Evolutionary conservation across 331 rosid species (phyloP).

Genomic region (Cydonia oblonga): DNA sequence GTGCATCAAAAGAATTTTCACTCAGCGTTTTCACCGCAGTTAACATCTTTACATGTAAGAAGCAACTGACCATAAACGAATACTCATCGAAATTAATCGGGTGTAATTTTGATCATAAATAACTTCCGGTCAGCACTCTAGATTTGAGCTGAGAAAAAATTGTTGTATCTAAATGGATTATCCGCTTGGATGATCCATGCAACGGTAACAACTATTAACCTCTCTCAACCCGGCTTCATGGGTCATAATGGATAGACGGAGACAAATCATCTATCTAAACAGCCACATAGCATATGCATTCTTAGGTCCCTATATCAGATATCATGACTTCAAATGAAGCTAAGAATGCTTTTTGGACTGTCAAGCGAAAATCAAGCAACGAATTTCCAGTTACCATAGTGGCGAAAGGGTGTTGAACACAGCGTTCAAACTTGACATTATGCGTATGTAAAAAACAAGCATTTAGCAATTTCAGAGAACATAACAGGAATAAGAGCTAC

Average conservation of each 20-base stretch:
- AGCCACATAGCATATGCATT: background rate
- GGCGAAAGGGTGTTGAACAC: background rate
- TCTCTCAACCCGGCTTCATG: background rate
- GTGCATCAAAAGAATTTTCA: constrained; percentile 6
- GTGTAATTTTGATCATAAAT: background rate
- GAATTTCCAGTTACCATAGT: background rate
- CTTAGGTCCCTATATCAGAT: background rate
- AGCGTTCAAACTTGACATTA: background rate
- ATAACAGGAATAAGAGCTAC: constrained; percentile 16
- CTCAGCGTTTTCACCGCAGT: constrained; percentile 17
- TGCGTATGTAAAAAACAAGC: background rate
- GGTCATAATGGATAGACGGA: background rate
- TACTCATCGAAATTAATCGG: background rate
- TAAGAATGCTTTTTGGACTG: background rate
- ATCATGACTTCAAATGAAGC: background rate
- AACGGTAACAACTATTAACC: background rate
- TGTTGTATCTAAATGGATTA: background rate
- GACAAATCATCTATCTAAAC: background rate
- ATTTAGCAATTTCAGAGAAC: background rate
- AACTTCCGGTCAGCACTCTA: background rate
- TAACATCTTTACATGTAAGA: background rate
- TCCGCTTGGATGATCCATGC: background rate
- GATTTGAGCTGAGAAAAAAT: background rate
- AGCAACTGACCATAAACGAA: background rate
- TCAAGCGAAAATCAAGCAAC: background rate